Conservation (phyloP, 352 stramenopile genomes). For the Globisporangium viniferum region DNA sequence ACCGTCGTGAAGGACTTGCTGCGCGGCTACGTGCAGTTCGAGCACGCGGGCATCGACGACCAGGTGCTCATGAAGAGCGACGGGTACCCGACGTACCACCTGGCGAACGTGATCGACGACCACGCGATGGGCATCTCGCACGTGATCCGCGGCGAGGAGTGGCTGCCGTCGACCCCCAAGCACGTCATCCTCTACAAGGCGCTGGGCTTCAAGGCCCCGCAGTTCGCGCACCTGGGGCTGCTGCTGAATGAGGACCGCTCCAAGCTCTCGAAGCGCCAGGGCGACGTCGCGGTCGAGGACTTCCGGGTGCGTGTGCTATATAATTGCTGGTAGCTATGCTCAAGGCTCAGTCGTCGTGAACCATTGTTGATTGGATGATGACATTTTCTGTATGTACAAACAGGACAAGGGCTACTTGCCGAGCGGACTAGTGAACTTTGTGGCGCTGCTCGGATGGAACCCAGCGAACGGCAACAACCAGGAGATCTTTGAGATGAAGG, state of each 20-base stretch:
- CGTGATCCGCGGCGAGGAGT: slow-evolving; percentile 96
- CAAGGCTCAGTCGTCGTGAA: background rate
- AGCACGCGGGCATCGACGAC: slow-evolving; percentile 88
- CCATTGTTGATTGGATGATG: background rate
- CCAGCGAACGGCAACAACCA: slow-evolving; percentile 93
- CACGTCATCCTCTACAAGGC: slow-evolving; percentile 90
- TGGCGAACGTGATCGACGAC: slow-evolving; percentile 96
- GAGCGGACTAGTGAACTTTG: slow-evolving; percentile 97
- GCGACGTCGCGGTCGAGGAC: slow-evolving; percentile 96
- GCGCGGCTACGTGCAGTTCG: slow-evolving; percentile 91
- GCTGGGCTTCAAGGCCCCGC: slow-evolving; percentile 67
- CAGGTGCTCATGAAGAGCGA: slow-evolving; percentile 93
- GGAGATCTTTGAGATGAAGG: slow-evolving; percentile 95
- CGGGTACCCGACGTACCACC: slow-evolving; percentile 91
- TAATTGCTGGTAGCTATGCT: background rate
- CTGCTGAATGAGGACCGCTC: slow-evolving; percentile 97
- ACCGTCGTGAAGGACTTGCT: slow-evolving; percentile 95
- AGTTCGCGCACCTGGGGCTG: slow-evolving; percentile 90
- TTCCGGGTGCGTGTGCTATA: slow-evolving; percentile 75
- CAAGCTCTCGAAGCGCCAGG: slow-evolving; percentile 98
- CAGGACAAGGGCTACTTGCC: slow-evolving; percentile 94
- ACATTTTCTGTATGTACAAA: background rate
- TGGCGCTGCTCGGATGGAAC: slow-evolving; percentile 98
- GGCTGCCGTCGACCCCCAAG: slow-evolving; percentile 90
- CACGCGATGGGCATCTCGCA: slow-evolving; percentile 97